A percentile compares a stretch with the other conserved stretches of the same genome.
phyloP scores from a whole-genome alignment of 768 basidiomycete genomes.

The Tulasnella sp. region DNA sequence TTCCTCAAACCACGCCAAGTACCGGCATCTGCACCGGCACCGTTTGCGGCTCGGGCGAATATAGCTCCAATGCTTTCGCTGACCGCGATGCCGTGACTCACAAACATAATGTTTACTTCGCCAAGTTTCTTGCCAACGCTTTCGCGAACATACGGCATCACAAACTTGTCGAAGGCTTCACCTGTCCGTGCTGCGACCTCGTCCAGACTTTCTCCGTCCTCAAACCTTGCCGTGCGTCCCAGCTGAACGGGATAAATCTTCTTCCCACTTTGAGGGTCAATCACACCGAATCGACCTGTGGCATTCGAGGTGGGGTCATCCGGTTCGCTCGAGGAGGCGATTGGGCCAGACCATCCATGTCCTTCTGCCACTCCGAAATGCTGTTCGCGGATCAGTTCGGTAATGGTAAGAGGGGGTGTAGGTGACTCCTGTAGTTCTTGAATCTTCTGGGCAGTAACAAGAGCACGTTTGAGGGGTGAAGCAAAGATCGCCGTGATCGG shows the following conservation, averaged over 20 bases:
- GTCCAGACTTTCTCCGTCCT: conserved; percentile 29
- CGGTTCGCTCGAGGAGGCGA: neutral
- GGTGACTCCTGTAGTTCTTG: conserved; percentile 24
- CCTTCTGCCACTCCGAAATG: conserved; percentile 31
- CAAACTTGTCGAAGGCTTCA: conserved; percentile 27
- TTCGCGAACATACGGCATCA: conserved; percentile 26
- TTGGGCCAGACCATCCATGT: conserved; percentile 13
- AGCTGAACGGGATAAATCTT: conserved; percentile 14
- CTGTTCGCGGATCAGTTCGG: conserved; percentile 30
- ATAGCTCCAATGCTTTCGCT: conserved; percentile 29
- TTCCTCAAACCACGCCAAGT: conserved; percentile 21
- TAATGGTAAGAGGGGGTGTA: conserved; percentile 24
- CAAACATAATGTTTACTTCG: conserved; percentile 25
- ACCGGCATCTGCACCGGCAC: conserved; percentile 12
- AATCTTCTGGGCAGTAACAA: conserved; percentile 27
- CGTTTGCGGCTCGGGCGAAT: conserved; percentile 9
- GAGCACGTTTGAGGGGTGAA: conserved; percentile 29
- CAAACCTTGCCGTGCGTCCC: conserved; percentile 24
- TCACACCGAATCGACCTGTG: neutral
- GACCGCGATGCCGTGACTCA: conserved; percentile 34
- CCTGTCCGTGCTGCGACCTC: conserved; percentile 30
- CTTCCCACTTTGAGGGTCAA: conserved; percentile 3
- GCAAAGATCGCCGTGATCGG: conserved; percentile 27
- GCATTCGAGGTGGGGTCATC: neutral
- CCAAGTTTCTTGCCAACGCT: conserved; percentile 20